Percentiles rank a stretch among this genome's conserved stretches.
These are phyloP conservation scores for Anthracocystis walkeri DNA, from an alignment of 1,284 basidiomycete species.

Conservation along the genomic window DNA sequence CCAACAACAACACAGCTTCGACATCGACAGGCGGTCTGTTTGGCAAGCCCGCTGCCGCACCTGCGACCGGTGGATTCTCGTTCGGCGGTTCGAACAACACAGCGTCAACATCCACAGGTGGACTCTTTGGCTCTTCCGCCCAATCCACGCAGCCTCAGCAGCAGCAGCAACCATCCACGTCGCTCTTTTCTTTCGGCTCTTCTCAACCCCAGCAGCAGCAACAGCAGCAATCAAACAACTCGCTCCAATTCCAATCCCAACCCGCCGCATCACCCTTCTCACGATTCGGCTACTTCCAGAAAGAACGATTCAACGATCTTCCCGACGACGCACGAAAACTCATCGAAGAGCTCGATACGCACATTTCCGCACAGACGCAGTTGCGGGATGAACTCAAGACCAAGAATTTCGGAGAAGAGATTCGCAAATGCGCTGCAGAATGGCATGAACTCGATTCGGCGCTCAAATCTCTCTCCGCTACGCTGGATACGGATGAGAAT, in stretches of 20 bases:
- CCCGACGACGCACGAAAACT: slow-evolving; percentile 61
- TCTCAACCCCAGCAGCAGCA: slow-evolving; percentile 27
- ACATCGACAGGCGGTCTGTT: slow-evolving; percentile 37
- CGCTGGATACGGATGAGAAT: slow-evolving; percentile 55
- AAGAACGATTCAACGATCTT: slow-evolving; percentile 67
- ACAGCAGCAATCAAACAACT: slow-evolving; percentile 17
- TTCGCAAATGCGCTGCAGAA: slow-evolving; percentile 54
- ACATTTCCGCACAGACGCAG: slow-evolving; percentile 51
- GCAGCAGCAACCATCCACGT: slow-evolving; percentile 20
- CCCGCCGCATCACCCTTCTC: slow-evolving; percentile 49
- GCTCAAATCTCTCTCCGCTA: slow-evolving; percentile 53
- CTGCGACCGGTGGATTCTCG: slow-evolving; percentile 37
- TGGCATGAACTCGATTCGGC: slow-evolving; percentile 60
- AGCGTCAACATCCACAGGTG: slow-evolving; percentile 24
- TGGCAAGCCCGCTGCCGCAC: slow-evolving; percentile 24
- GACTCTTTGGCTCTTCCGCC: slow-evolving; percentile 24
- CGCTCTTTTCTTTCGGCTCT: slow-evolving; percentile 22
- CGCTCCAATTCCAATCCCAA: slow-evolving; percentile 29
- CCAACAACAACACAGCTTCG: slow-evolving; percentile 27
- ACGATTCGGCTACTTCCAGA: slow-evolving; percentile 61
- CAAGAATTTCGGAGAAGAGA: slow-evolving; percentile 53
- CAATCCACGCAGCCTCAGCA: slow-evolving; percentile 30
- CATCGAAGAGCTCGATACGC: slow-evolving; percentile 63
- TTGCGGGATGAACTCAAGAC: slow-evolving; percentile 58
- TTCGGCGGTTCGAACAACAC: slow-evolving; percentile 37